These are phyloP conservation scores for Neospora caninum DNA, from an alignment of 169 alveolate species.

Conservation along the genomic window DNA sequence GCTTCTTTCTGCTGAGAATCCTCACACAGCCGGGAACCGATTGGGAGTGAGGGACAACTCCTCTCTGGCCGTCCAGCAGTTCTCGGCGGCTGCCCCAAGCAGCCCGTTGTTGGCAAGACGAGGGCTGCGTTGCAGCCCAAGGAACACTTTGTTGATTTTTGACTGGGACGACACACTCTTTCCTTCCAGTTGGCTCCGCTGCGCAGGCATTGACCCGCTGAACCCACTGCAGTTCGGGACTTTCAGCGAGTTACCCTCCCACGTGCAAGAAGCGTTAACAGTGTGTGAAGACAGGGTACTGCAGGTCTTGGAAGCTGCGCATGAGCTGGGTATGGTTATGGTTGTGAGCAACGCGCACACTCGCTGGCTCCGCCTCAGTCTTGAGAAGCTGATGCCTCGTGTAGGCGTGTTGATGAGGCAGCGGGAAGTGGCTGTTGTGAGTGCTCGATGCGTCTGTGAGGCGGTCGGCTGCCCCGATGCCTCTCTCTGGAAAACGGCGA, in stretches of 20 bases:
- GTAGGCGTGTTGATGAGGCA: conserved; percentile 17
- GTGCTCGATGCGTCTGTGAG: conserved; percentile 38
- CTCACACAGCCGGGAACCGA: background rate
- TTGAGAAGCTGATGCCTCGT: conserved; percentile 40
- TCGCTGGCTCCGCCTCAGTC: conserved; percentile 35
- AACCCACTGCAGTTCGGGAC: background rate
- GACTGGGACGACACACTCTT: conserved; percentile 48
- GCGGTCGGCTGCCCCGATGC: conserved; percentile 40
- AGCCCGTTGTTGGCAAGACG: background rate
- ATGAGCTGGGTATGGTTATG: conserved; percentile 5
- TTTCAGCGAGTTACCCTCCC: background rate
- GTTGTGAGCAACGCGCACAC: conserved; percentile 39
- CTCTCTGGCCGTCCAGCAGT: background rate
- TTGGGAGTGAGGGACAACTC: background rate
- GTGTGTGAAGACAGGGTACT: conserved; percentile 5
- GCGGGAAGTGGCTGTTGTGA: conserved; percentile 18
- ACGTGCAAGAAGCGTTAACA: background rate
- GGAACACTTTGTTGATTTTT: conserved; percentile 5
- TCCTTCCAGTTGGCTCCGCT: background rate
- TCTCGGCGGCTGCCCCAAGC: background rate
- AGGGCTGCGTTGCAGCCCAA: background rate
- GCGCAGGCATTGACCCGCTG: conserved; percentile 17
- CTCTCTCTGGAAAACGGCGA: conserved; percentile 13
- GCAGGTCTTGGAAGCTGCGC: conserved; percentile 33
- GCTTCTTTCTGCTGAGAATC: background rate